Evolutionary conservation across 2,329 filamentous ascomycete species (phyloP).

Genomic region (Aspergillus tamarii): DNA sequence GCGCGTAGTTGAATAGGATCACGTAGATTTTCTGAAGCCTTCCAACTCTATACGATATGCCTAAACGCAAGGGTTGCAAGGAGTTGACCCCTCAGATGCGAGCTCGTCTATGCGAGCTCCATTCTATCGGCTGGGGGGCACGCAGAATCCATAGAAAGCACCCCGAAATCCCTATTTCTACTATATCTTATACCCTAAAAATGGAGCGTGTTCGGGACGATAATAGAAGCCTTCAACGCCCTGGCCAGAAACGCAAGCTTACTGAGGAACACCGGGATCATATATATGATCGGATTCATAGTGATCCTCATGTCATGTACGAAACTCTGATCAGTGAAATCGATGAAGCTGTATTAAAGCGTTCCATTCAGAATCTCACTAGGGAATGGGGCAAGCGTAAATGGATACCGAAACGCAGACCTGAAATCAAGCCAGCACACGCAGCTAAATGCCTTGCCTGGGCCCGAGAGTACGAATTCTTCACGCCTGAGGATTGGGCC

Average conservation of each 20-base stretch:
- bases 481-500: slow-evolving; percentile 11
- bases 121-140: not conserved
- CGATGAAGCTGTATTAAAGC: not conserved
- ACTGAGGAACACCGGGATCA: not conserved
- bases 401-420: not conserved
- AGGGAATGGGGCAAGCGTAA: not conserved
- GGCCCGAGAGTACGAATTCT: slow-evolving; percentile 11
- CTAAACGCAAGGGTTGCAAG: not conserved
- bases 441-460: slow-evolving; percentile 13
- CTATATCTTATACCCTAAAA: not conserved
- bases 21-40: no score
- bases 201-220: no score
- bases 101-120: not conserved
- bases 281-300: not conserved
- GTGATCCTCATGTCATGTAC: not conserved
- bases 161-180: slow-evolving; percentile 1
- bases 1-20: no score
- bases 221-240: not conserved
- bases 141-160: not conserved
- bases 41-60: no score
- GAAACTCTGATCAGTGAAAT: not conserved
- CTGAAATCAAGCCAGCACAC: slow-evolving; percentile 10
- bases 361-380: not conserved
- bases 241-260: not conserved
- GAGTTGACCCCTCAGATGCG: not conserved